Percentiles rank a stretch among this genome's conserved stretches.
Evolutionary conservation across 768 basidiomycete species (phyloP).

Genomic region (Lactarius akahatsu): DNA sequence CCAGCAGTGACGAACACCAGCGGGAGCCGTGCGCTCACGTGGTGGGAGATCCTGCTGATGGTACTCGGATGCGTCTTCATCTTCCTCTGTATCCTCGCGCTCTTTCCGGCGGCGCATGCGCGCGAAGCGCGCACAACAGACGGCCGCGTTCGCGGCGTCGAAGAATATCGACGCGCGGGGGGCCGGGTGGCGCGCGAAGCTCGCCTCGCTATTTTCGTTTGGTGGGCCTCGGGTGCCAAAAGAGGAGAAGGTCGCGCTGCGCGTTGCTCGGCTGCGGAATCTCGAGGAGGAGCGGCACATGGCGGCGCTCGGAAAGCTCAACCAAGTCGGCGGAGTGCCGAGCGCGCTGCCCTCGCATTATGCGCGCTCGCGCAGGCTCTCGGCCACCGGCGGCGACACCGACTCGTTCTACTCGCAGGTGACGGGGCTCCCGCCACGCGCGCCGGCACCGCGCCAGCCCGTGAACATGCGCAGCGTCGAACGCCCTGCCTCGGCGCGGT

Average conservation of each 20-base stretch:
- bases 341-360: slow-evolving; percentile 30
- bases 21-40: slow-evolving; percentile 45
- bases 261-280: slow-evolving; percentile 46
- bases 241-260: slow-evolving; percentile 29
- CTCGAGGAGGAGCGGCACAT: slow-evolving; percentile 52
- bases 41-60: slow-evolving; percentile 90
- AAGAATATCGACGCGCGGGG: slow-evolving; percentile 51
- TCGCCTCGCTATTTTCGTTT: slow-evolving; percentile 56
- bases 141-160: slow-evolving; percentile 59
- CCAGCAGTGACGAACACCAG: slow-evolving; percentile 40
- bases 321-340: slow-evolving; percentile 37
- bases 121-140: slow-evolving; percentile 65
- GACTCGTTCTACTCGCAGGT: slow-evolving; percentile 66
- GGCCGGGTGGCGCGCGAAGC: slow-evolving; percentile 53
- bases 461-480: slow-evolving; percentile 40
- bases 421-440: slow-evolving; percentile 59
- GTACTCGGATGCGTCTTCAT: slow-evolving; percentile 78
- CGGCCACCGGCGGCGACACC: slow-evolving; percentile 42
- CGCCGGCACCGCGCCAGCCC: slow-evolving; percentile 74
- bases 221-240: slow-evolving; percentile 27
- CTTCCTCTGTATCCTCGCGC: slow-evolving; percentile 62
- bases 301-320: slow-evolving; percentile 37
- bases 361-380: slow-evolving; percentile 29
- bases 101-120: slow-evolving; percentile 72
- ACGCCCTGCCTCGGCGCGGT: slow-evolving; percentile 43